A percentile compares a stretch with the other conserved stretches of the same genome.
These are phyloP conservation scores for Smallanthus sonchifolius DNA, from an alignment of 129 eudicot genomes.

Conservation along the genomic window DNA sequence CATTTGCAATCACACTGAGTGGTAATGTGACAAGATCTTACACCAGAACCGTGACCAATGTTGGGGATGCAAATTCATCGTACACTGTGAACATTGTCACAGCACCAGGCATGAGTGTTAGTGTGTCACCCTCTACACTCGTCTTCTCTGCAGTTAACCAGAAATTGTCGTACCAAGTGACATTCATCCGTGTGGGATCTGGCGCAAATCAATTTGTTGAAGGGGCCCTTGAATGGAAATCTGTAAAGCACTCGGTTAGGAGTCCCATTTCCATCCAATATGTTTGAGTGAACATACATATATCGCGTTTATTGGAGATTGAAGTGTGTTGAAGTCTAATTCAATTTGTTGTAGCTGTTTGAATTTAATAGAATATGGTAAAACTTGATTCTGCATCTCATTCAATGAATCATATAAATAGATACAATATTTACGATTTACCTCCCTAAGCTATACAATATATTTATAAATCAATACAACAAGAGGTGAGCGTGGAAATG, in stretches of 20 bases:
- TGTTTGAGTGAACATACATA: constrained; percentile 13
- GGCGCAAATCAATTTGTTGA: constrained; percentile 5
- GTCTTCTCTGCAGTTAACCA: constrained; percentile 34
- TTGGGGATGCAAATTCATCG: constrained; percentile 42
- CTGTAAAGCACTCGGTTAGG: constrained; percentile 32
- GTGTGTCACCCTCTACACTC: constrained; percentile 31
- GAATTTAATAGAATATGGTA: too few relatives aligned
- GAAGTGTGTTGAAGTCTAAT: too few relatives aligned
- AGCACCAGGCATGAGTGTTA: constrained; percentile 18
- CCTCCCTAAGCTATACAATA: too few relatives aligned
- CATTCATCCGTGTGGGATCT: constrained; percentile 7
- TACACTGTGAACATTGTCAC: constrained; percentile 14
- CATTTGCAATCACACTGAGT: constrained; percentile 31
- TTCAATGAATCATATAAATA: too few relatives aligned
- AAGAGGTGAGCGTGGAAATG: too few relatives aligned
- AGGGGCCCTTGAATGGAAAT: constrained; percentile 33
- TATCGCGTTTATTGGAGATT: background rate
- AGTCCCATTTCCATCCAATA: constrained; percentile 32
- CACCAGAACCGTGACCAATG: constrained; percentile 53
- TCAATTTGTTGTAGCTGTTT: too few relatives aligned
- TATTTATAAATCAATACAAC: too few relatives aligned
- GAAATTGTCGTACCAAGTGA: constrained; percentile 30
- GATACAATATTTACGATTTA: too few relatives aligned
- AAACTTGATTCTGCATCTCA: too few relatives aligned
- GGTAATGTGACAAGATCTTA: constrained; percentile 18